phyloP scores from a whole-genome alignment of 2,329 filamentous ascomycete genomes.

The Colletotrichum camelliae region DNA sequence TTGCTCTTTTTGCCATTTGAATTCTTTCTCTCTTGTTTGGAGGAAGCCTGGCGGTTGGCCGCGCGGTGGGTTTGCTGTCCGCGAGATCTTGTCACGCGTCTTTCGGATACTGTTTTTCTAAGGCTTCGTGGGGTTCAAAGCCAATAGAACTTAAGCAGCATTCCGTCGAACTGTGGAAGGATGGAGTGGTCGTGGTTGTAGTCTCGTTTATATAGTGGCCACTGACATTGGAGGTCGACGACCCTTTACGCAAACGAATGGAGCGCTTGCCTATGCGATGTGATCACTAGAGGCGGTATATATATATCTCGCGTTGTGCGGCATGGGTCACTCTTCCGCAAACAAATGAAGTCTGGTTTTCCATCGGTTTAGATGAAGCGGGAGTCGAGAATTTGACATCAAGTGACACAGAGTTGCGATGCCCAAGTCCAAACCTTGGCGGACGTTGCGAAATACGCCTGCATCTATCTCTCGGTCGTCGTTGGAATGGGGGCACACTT shows the following conservation, averaged over 20 bases:
- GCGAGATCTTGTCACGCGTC: neutral
- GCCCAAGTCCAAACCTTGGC: neutral
- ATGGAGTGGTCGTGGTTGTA: neutral
- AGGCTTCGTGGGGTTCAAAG: neutral
- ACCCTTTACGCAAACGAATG: neutral
- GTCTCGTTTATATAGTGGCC: neutral
- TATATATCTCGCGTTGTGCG: neutral
- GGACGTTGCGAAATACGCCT: accelerated
- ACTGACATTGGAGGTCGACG: neutral
- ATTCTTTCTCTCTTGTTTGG: neutral
- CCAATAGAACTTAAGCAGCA: no score
- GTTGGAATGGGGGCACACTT: accelerated
- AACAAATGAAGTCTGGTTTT: neutral
- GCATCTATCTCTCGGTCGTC: neutral
- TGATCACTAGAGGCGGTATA: neutral
- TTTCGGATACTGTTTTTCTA: neutral
- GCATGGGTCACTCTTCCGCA: neutral
- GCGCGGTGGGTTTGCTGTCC: neutral
- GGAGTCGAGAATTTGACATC: neutral
- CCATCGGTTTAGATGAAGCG: neutral
- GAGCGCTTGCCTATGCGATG: accelerated
- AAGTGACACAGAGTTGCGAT: neutral
- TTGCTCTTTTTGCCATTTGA: neutral
- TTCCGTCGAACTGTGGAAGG: neutral
- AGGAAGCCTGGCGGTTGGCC: neutral